Evolutionary conservation across 768 basidiomycete genomes (phyloP).

Genomic region (Rhodosporidiobolus sp.): DNA sequence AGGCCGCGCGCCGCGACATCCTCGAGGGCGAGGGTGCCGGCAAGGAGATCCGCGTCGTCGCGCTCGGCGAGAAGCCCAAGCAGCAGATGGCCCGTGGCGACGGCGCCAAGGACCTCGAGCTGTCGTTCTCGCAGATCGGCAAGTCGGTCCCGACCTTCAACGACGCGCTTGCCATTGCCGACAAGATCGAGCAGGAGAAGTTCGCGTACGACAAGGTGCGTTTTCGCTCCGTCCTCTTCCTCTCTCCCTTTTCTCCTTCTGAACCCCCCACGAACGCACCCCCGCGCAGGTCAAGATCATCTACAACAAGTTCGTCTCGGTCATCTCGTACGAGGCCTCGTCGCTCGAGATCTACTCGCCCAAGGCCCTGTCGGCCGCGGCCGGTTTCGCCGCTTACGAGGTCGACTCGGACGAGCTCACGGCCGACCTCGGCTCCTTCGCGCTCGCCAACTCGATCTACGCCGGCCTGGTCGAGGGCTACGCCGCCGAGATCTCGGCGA

Average conservation of each 20-base stretch:
- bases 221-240: background rate
- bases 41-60: constrained; percentile 59
- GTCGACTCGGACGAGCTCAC: constrained; percentile 96
- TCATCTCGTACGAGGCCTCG: constrained; percentile 81
- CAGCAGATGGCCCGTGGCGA: constrained; percentile 70
- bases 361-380: constrained; percentile 71
- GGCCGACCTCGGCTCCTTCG: constrained; percentile 89
- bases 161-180: constrained; percentile 89
- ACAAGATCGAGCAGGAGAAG: constrained; percentile 80
- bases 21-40: constrained; percentile 56
- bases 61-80: constrained; percentile 97
- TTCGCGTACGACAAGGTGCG: constrained; percentile 75
- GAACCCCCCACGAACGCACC: background rate
- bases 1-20: constrained; percentile 74
- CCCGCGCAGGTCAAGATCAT: constrained; percentile 50
- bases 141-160: constrained; percentile 95
- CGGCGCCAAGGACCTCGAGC: constrained; percentile 62
- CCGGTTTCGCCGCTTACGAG: constrained; percentile 91
- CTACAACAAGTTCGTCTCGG: constrained; percentile 69
- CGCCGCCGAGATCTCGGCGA: constrained; percentile 68
- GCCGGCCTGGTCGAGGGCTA: constrained; percentile 90
- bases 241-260: background rate
- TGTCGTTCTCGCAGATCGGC: constrained; percentile 97
- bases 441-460: constrained; percentile 93
- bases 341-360: constrained; percentile 75